Conservation (phyloP, 345 rosid genomes). For the Aquilaria yunnanensis region DNA sequence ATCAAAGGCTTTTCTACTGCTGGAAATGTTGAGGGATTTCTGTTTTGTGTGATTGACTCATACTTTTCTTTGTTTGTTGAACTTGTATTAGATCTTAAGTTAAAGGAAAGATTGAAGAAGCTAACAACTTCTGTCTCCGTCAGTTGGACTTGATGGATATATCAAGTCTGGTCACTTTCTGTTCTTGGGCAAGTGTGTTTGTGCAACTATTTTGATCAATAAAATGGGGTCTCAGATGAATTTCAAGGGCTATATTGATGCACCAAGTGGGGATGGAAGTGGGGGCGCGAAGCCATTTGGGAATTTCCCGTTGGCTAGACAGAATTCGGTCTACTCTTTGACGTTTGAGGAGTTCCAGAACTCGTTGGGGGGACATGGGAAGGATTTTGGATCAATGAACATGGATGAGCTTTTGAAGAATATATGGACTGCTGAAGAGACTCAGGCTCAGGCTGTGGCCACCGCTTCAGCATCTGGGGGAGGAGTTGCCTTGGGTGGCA, state of each 20-base stretch:
- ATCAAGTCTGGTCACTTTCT: not conserved
- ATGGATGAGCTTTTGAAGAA: slow-evolving; percentile 85
- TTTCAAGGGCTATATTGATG: slow-evolving; percentile 48
- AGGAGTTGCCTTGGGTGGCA: slow-evolving; percentile 36
- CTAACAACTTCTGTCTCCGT: slow-evolving; percentile 5
- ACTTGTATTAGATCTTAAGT: slow-evolving; percentile 11
- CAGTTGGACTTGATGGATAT: slow-evolving; percentile 4
- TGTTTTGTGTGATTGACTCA: slow-evolving; percentile 4
- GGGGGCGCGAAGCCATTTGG: slow-evolving; percentile 25
- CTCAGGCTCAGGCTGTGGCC: slow-evolving; percentile 42
- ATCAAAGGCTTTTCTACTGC: not conserved
- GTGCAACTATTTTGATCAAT: slow-evolving; percentile 10
- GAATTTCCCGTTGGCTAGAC: slow-evolving; percentile 42
- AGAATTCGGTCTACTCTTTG: slow-evolving; percentile 61
- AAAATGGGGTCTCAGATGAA: slow-evolving; percentile 53
- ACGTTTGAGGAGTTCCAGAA: slow-evolving; percentile 81
- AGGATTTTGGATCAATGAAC: slow-evolving; percentile 89
- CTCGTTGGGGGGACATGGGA: slow-evolving; percentile 57
- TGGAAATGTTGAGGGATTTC: not conserved
- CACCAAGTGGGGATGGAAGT: slow-evolving; percentile 28
- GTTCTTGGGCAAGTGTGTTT: not conserved
- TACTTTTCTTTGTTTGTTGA: slow-evolving; percentile 3
- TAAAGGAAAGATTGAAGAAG: slow-evolving; percentile 1
- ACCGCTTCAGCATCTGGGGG: slow-evolving; percentile 21
- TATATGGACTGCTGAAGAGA: slow-evolving; percentile 88